These are phyloP conservation scores for Neurospora sp. DNA, from an alignment of 495 filamentous ascomycete genomes.

Conservation along the genomic window DNA sequence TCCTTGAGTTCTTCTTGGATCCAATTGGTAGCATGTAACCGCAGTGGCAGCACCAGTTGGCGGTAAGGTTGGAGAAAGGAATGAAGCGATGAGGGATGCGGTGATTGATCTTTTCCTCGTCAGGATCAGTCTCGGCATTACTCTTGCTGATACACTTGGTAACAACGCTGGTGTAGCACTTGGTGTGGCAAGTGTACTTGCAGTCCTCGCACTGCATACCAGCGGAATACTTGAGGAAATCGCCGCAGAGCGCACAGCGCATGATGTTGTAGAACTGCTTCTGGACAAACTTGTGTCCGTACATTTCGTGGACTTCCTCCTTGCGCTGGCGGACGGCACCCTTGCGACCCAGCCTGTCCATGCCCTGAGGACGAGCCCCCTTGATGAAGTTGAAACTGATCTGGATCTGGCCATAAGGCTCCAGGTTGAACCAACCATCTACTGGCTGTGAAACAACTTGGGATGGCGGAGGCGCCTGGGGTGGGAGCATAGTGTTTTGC, in stretches of 20 bases:
- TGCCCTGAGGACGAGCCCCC: conserved; percentile 46
- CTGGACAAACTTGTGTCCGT: conserved; percentile 95
- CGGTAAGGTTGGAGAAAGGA: conserved; percentile 87
- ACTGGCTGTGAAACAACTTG: conserved; percentile 55
- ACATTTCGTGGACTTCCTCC: conserved; percentile 95
- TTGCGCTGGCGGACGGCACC: conserved; percentile 94
- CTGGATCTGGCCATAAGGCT: conserved; percentile 79
- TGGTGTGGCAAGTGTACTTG: conserved; percentile 98
- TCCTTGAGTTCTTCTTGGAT: conserved; percentile 75
- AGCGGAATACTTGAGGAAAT: conserved; percentile 95
- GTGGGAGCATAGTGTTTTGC: conserved; percentile 8
- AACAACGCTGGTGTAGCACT: conserved; percentile 94
- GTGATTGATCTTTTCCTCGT: conserved; percentile 99
- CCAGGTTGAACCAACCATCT: conserved; percentile 93
- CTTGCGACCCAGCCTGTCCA: conserved; percentile 84
- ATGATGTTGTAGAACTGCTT: conserved; percentile 99
- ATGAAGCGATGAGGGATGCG: conserved; percentile 97
- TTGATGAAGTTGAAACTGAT: conserved; percentile 82
- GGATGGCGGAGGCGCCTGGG: conserved; percentile 21
- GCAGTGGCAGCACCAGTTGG: conserved; percentile 99
- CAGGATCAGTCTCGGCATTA: conserved; percentile 93
- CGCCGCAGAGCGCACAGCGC: conserved; percentile 96
- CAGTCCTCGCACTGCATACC: conserved; percentile 99
- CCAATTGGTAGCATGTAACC: conserved; percentile 96
- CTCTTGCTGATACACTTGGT: conserved; percentile 99